Percentiles rank a stretch among this genome's conserved stretches.
phyloP scores from a whole-genome alignment of 169 alveolate species.

The Eimeria sp. region DNA sequence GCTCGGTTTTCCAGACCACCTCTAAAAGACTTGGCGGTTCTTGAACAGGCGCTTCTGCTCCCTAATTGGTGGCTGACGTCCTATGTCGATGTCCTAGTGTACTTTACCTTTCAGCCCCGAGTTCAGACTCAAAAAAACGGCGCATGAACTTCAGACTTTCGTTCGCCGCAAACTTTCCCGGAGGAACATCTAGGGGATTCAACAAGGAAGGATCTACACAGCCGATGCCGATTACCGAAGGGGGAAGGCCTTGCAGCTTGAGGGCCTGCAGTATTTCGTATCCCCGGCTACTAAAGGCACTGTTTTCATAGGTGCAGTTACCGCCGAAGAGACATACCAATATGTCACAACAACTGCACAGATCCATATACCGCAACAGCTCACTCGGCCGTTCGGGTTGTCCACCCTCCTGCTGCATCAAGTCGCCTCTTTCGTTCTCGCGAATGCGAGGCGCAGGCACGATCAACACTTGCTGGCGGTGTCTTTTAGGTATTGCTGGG shows the following conservation, averaged over 20 bases:
- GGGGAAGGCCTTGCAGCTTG: conserved; percentile 81
- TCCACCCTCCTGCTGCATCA: conserved; percentile 24
- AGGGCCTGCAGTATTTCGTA: conserved; percentile 78
- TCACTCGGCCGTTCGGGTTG: conserved; percentile 30
- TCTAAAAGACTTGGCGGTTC: not conserved
- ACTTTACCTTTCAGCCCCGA: conserved; percentile 78
- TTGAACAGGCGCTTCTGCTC: not conserved
- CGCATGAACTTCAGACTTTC: conserved; percentile 66
- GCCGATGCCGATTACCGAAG: conserved; percentile 78
- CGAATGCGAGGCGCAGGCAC: conserved; percentile 74
- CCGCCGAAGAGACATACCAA: conserved; percentile 75
- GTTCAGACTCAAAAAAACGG: conserved; percentile 74
- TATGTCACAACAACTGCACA: conserved; percentile 79
- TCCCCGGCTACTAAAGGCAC: conserved; percentile 79
- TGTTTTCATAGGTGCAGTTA: conserved; percentile 67
- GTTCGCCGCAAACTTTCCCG: conserved; percentile 19
- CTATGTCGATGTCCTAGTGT: not conserved
- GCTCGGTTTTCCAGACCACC: not conserved
- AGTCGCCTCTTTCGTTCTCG: not conserved
- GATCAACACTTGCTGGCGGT: conserved; percentile 64
- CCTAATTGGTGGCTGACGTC: not conserved
- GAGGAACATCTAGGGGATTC: not conserved
- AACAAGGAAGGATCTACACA: conserved; percentile 39
- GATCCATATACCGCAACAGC: conserved; percentile 57
- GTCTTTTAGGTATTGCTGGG: conserved; percentile 58